These are phyloP conservation scores for Xylariaceae sp. DNA, from an alignment of 2,329 filamentous ascomycete species.

Conservation along the genomic window DNA sequence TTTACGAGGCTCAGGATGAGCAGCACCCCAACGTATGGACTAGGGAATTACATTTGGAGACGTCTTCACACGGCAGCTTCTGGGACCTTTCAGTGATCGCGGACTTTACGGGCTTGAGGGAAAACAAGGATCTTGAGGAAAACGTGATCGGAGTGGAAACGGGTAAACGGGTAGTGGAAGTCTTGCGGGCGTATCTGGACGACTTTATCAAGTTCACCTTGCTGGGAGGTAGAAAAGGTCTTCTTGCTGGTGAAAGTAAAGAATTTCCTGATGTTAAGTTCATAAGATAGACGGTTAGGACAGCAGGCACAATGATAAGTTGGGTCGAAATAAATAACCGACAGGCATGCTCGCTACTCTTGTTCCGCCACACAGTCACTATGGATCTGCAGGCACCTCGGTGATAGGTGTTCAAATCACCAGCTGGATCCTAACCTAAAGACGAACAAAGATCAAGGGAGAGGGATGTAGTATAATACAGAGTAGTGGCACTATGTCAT, in stretches of 20 bases:
- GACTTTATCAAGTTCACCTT: conserved; percentile 22
- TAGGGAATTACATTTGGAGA: conserved; percentile 17
- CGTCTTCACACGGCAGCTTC: conserved; percentile 22
- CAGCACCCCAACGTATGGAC: conserved; percentile 19
- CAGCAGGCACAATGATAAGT: not conserved
- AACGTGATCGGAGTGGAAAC: conserved; percentile 14
- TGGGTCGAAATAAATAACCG: not conserved
- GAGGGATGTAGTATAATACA: too few species aligned
- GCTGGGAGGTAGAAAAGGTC: conserved; percentile 17
- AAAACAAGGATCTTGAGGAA: conserved; percentile 16
- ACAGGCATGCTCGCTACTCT: not conserved
- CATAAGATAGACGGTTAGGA: not conserved
- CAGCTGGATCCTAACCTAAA: too few species aligned
- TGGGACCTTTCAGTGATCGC: conserved; percentile 25
- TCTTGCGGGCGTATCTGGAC: conserved; percentile 21
- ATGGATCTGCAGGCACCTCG: too few species aligned
- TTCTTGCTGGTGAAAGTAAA: conserved; percentile 18
- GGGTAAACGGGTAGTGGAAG: conserved; percentile 18
- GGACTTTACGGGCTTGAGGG: conserved; percentile 24
- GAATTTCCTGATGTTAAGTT: conserved; percentile 22
- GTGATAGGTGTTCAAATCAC: too few species aligned
- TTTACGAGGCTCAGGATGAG: conserved; percentile 19
- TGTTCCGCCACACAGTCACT: too few species aligned
- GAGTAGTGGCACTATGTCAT: too few species aligned
- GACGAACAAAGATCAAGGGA: too few species aligned